Evolutionary conservation across 192 early-diverging fungal species (phyloP), one percentile per base, ranked within the genome.

Genomic region (Ambispora gerdemannii): DNA sequence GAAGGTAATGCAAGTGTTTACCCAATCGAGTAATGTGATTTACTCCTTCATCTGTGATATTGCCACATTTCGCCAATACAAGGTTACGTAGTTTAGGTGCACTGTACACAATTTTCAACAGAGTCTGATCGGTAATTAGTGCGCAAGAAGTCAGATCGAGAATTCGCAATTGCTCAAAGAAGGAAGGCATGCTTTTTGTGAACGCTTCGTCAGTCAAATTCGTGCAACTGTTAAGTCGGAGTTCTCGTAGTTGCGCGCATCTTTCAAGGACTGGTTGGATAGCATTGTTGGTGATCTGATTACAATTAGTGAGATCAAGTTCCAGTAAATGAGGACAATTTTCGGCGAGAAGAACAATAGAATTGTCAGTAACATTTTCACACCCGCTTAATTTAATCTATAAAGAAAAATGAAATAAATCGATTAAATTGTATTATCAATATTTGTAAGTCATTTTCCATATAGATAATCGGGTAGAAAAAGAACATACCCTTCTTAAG

Each of bases 351-450:
- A 79, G 68, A 24, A 83, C 36, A 10, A 80, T 74, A 31, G 81
- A 80, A 24, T 66, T 55, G 24, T 84, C 80, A 27, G 83, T 84
- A 43, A 87, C 53, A 17, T 77, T 73, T 2, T 70, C 66, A 65
- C 83, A 87, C 56, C 78, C 76, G 66, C 75, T 84, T 24, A 87
- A 71, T 67, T 84, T 87, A 56, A 87, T 84, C 85, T 87, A 71
- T 13, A 28, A 36, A 35, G 67, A 34, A 56, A 28, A 52, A 50
- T 49, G 35, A 47, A 63, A 38, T 25, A n/a, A 35, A 62, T n/a
- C 36, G 15, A 32, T 32, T 32, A 36, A 19, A 19, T 30, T 8
- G 19, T 0, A 25, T 28, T 58, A 20, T 51, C 15, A 28, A 25
- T 27, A 20, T 17, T 11, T 24, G 2, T 27, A 24, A 38, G 60